These are phyloP conservation scores for Tricholoma terreum DNA, from an alignment of 768 basidiomycete species.

Conservation along the genomic window DNA sequence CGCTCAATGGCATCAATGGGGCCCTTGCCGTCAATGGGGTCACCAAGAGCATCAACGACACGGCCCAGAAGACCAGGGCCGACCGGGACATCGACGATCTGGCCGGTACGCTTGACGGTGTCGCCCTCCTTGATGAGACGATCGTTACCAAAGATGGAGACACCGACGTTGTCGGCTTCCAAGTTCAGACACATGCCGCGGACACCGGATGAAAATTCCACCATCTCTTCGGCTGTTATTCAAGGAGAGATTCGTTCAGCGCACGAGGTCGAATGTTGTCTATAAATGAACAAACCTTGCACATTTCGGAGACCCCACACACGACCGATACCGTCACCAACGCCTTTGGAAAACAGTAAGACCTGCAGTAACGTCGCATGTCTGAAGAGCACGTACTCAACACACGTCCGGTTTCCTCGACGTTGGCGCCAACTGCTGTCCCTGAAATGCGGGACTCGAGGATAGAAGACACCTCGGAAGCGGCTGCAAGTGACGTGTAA, in stretches of 20 bases:
- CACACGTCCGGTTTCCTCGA: constrained; percentile 99
- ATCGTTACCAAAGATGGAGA: constrained; percentile 98
- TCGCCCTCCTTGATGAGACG: constrained; percentile 99
- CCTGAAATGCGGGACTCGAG: constrained; percentile 98
- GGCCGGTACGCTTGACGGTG: constrained; percentile 99
- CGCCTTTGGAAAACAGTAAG: constrained; percentile 53
- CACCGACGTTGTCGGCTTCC: constrained; percentile 99
- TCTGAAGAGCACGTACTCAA: constrained; percentile 64
- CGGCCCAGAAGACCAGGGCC: constrained; percentile 96
- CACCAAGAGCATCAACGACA: constrained; percentile 99
- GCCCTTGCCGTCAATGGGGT: constrained; percentile 99
- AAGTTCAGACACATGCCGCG: constrained; percentile 99
- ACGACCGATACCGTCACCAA: constrained; percentile 99
- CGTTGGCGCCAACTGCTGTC: constrained; percentile 84
- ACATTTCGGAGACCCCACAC: constrained; percentile 99
- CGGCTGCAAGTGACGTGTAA: constrained; percentile 63
- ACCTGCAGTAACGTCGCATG: constrained; percentile 1
- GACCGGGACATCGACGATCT: constrained; percentile 99
- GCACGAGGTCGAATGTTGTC: background rate
- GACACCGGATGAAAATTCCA: constrained; percentile 99
- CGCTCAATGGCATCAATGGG: constrained; percentile 92
- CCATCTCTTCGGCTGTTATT: constrained; percentile 95
- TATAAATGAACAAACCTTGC: constrained; percentile 60
- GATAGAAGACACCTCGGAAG: constrained; percentile 99
- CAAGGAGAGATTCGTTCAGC: constrained; percentile 5